These are phyloP conservation scores for Digitaria exilis DNA, from an alignment of 202 grass and related monocot species.

Conservation along the genomic window DNA sequence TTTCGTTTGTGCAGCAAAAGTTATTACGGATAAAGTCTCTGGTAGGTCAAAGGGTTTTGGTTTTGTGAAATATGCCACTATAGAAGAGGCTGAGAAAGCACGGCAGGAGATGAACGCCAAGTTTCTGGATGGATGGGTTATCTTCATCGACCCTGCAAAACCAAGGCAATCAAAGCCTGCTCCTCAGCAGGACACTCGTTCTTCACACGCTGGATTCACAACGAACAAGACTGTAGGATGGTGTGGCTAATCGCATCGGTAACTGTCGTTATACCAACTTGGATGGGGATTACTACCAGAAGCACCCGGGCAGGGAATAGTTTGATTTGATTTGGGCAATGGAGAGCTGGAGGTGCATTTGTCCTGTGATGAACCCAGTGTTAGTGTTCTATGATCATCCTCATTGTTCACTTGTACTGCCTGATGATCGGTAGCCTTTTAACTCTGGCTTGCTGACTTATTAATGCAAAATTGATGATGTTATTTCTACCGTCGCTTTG, in stretches of 20 bases:
- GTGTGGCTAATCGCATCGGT: constrained; percentile 51
- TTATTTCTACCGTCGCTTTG: neutral
- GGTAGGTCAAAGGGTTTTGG: constrained; percentile 93
- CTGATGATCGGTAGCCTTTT: neutral
- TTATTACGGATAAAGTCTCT: constrained; percentile 66
- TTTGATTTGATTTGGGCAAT: neutral
- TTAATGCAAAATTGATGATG: neutral
- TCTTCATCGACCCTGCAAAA: constrained; percentile 91
- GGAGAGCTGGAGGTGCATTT: neutral
- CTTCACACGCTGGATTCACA: constrained; percentile 50
- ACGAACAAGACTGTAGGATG: constrained; percentile 75
- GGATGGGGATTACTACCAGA: neutral
- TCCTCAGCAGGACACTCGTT: constrained; percentile 27
- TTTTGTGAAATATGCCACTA: constrained; percentile 65
- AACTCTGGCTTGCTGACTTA: neutral
- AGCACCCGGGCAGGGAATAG: neutral
- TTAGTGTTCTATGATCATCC: neutral
- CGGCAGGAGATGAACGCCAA: constrained; percentile 81
- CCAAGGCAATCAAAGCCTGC: constrained; percentile 56
- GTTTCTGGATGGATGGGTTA: constrained; percentile 97
- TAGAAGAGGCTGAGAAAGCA: constrained; percentile 77
- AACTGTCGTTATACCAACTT: neutral
- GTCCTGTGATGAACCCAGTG: neutral
- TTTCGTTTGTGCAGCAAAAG: constrained; percentile 53
- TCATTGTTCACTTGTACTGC: neutral